Evolutionary conservation across 306 rosid species (phyloP), one percentile per base, ranked within the genome.

Genomic region (Canavalia gladiata): DNA sequence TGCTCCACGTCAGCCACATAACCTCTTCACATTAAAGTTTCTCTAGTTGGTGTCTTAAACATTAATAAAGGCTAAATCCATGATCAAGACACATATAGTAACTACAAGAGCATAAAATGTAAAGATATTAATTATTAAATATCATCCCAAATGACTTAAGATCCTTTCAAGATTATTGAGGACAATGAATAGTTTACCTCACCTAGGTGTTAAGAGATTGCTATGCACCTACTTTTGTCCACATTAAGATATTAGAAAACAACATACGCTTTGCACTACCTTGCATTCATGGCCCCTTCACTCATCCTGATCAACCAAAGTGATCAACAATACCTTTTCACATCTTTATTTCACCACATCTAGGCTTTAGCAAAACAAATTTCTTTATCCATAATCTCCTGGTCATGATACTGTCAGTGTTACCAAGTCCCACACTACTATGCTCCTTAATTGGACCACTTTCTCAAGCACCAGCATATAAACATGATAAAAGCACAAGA

Each of bases 11-110:
- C 37, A 7, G 8, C n/a, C 37, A 18, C 29, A 1, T 25, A 18
- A 6, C 28, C 1, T n/a, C 31, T 6, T 65, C 6, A 4, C n/a
- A 37, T 13, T 7, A 6, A 42, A 30, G 30, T 13, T 35, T 34
- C 13, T 41, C 51, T 39, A 28, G 31, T 54, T 28, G n/a, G 35
- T 52, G 34, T 2, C 52, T 4, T 62, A 68, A 8, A 6, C 45
- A 12, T 54, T 54, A 73, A 72, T n/a, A 55, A 52, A 34, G 51
- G 77, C 47, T 73, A 35, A 10, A 34, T 72, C n/a, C 54, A 45
- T 29, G 41, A 35, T 11, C 18, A 46, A 45, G 4, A 67, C 7
- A 67, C 39, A 52, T 37, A 37, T 2, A 37, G 25, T 18, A 18
- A 18, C 25, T 18, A 18, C 25, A 18, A 18, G 0, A 18, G 25